Evolutionary conservation across 805 yeast genomes (phyloP).

Genomic region (Tetrapisispora arboricola): DNA sequence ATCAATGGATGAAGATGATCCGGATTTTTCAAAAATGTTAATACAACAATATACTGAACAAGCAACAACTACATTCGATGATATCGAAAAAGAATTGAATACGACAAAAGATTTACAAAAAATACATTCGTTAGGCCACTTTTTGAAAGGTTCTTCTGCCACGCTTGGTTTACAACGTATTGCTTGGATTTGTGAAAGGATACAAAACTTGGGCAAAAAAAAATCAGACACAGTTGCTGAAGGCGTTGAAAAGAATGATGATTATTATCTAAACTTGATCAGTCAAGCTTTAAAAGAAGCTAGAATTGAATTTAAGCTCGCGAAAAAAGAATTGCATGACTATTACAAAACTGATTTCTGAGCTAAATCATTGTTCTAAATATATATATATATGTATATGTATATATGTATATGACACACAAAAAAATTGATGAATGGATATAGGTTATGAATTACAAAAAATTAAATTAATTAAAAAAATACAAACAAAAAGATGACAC

Average conservation of each 20-base stretch:
- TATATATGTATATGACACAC: too few relatives aligned
- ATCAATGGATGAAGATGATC: slow-evolving; percentile 94
- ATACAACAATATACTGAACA: slow-evolving; percentile 84
- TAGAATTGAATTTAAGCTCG: slow-evolving; percentile 36
- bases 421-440: too few relatives aligned
- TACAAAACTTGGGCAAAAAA: slow-evolving; percentile 72
- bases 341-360: slow-evolving; percentile 31
- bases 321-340: slow-evolving; percentile 37
- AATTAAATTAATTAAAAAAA: too few relatives aligned
- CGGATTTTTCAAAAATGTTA: slow-evolving; percentile 72
- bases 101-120: slow-evolving; percentile 39
- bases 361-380: too few relatives aligned
- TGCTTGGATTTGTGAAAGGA: slow-evolving; percentile 81
- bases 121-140: slow-evolving; percentile 77
- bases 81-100: slow-evolving; percentile 44
- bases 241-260: slow-evolving; percentile 16
- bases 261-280: slow-evolving; percentile 35
- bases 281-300: slow-evolving; percentile 39
- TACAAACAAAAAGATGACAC: too few relatives aligned
- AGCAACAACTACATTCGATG: slow-evolving; percentile 66
- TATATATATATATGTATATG: too few relatives aligned
- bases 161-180: slow-evolving; percentile 79
- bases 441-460: too few relatives aligned
- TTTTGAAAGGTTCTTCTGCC: slow-evolving; percentile 90
- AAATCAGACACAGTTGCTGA: slow-evolving; percentile 20